Conservation (phyloP, 768 basidiomycete genomes). For the Amanita muscaria region DNA sequence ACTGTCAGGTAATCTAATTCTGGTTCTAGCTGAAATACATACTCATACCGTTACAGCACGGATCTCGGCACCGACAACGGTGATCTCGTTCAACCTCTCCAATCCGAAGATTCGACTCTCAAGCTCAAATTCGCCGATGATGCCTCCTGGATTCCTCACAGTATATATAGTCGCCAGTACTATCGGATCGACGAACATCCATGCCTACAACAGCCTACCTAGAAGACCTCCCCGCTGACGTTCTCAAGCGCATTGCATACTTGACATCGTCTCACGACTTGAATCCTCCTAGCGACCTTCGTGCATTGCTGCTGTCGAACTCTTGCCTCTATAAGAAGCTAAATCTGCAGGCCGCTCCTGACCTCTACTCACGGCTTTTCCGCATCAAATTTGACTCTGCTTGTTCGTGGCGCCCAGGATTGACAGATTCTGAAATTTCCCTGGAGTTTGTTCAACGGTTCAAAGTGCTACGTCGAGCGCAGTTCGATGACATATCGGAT, state of each 20-base stretch:
- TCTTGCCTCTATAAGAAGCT: constrained; percentile 36
- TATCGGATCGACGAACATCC: neutral
- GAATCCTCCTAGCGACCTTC: constrained; percentile 32
- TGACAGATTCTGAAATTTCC: constrained; percentile 36
- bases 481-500: constrained; percentile 24
- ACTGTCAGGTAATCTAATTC: too few species aligned
- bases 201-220: constrained; percentile 37
- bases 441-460: constrained; percentile 40
- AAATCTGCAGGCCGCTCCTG: constrained; percentile 33
- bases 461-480: constrained; percentile 39
- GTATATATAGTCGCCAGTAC: constrained; percentile 1
- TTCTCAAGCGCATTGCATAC: constrained; percentile 49
- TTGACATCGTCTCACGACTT: constrained; percentile 30
- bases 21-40: too few species aligned
- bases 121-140: too few species aligned
- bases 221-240: constrained; percentile 43
- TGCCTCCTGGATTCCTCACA: neutral
- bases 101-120: too few species aligned
- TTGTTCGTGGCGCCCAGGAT: constrained; percentile 15
- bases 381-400: constrained; percentile 37
- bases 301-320: constrained; percentile 36
- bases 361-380: constrained; percentile 51
- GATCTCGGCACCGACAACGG: too few species aligned
- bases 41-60: too few species aligned
- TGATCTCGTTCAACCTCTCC: too few species aligned